Evolutionary conservation across 2,329 filamentous ascomycete species (phyloP), one percentile per base, ranked within the genome.

Genomic region (Dactylellina cionopaga): DNA sequence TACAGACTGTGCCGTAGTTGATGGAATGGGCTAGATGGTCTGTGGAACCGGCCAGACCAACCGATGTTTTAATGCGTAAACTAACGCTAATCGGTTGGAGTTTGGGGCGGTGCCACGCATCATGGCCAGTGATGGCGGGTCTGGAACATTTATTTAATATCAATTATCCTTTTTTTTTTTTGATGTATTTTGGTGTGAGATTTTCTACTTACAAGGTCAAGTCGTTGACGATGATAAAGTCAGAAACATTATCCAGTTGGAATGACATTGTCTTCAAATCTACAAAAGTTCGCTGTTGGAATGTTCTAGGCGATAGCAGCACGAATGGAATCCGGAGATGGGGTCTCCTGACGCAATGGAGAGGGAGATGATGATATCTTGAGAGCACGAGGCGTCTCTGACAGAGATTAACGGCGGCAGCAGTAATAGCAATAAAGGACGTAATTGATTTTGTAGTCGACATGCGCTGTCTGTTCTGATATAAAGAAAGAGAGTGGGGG

Each of bases 21-120:
- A 77, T 77, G 3, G 75, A 76, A 71, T 77, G 77, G 7, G 74
- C 72, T 1, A 77, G 62, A 43, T 77, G 76, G 31, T 77, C 76
- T 7, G 76, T 77, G 10, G 76, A 77, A 4, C 76, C 76, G 5
- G 76, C 76, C 15, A 77, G 75, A 9, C 76, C 75, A 41, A 77
- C 75, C 4, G 76, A 77, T 13, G 73, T 77, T 55, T 75, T 76
- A 35, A 77, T 75, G 58, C 74, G 77, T 29, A 77, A 62, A 5
- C 75, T 76, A n/a, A 77, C 66, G 15, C 58, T 62, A 22, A 77
- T 66, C 15, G 76, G 76, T 17, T 77, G 76, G 7, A 70, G 74
- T 35, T 76, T 75, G 22, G 65, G 55, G 13, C 72, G 75, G 9
- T 66, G 54, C 76, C 76, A 77, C 19, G 62, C 75, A 70, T 77